Percentiles rank a stretch among this genome's conserved stretches.
Conservation (phyloP, 1,284 basidiomycete genomes). For the Cystobasidium slooffiae region DNA sequence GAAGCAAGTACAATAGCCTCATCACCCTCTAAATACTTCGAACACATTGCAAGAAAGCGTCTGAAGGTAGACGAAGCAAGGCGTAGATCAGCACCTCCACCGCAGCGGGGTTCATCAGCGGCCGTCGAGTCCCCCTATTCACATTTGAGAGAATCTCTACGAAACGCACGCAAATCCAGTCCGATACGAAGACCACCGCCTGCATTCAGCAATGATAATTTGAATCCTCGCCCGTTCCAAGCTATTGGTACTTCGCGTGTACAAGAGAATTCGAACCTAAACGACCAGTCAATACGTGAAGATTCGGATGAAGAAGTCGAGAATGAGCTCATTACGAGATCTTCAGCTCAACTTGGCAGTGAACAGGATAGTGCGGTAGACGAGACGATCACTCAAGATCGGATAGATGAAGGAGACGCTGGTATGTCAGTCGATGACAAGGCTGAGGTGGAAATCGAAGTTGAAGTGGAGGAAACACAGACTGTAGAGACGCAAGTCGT, state of each 20-base stretch:
- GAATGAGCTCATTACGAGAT: background rate
- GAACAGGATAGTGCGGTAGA: background rate
- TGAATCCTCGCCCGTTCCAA: too few relatives aligned
- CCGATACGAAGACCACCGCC: background rate
- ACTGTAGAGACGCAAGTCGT: slow-evolving; percentile 4
- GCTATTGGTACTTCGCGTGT: background rate
- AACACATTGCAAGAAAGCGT: slow-evolving; percentile 15
- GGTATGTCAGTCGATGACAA: slow-evolving; percentile 2
- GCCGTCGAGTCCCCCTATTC: background rate
- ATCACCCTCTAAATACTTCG: slow-evolving; percentile 12
- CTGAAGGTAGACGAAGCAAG: slow-evolving; percentile 4
- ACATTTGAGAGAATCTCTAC: background rate
- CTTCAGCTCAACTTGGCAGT: background rate
- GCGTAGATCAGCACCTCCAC: slow-evolving; percentile 5
- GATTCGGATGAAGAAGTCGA: slow-evolving; percentile 14
- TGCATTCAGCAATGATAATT: background rate
- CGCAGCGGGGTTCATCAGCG: background rate
- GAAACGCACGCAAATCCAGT: slow-evolving; percentile 1
- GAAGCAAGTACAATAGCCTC: slow-evolving; percentile 5
- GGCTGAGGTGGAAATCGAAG: slow-evolving; percentile 15
- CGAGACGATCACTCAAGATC: too few relatives aligned
- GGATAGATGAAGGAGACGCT: background rate
- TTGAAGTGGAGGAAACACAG: background rate
- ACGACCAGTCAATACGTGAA: background rate
- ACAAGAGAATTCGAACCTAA: background rate